These are phyloP conservation scores for Lumnitzera racemosa DNA, from an alignment of 345 rosid genomes.

Conservation along the genomic window DNA sequence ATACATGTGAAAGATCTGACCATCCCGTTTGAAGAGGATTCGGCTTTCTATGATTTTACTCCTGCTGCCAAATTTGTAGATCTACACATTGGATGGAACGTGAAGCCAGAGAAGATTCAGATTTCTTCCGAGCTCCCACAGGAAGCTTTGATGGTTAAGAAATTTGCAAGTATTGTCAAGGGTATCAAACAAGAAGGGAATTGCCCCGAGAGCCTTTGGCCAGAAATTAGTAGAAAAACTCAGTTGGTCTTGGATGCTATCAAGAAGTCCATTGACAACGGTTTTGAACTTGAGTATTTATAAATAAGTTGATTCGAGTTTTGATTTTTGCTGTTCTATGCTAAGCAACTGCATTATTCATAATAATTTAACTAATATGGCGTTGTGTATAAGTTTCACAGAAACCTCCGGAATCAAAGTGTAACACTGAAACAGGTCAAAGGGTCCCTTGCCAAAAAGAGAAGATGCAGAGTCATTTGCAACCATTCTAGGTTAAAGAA, in stretches of 20 bases:
- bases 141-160: constrained; percentile 56
- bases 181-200: constrained; percentile 18
- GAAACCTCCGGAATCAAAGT: no score
- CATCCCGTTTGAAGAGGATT: constrained; percentile 47
- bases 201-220: constrained; percentile 40
- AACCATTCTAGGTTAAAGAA: no score
- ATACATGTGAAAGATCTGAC: constrained; percentile 42
- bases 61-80: constrained; percentile 41
- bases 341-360: no score
- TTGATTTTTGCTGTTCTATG: no score
- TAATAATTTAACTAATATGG: no score
- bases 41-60: constrained; percentile 40
- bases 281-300: constrained; percentile 38
- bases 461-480: no score
- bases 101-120: constrained; percentile 35
- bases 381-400: no score
- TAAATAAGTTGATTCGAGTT: constrained; percentile 1
- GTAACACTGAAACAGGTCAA: no score
- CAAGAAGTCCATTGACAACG: constrained; percentile 50
- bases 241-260: constrained; percentile 54
- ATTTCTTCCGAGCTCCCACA: constrained; percentile 38
- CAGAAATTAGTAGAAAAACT: constrained; percentile 53
- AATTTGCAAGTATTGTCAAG: constrained; percentile 32
- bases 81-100: constrained; percentile 56
- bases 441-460: no score